Conservation (phyloP, 495 filamentous ascomycete species). For the Acidiella bohemica region DNA sequence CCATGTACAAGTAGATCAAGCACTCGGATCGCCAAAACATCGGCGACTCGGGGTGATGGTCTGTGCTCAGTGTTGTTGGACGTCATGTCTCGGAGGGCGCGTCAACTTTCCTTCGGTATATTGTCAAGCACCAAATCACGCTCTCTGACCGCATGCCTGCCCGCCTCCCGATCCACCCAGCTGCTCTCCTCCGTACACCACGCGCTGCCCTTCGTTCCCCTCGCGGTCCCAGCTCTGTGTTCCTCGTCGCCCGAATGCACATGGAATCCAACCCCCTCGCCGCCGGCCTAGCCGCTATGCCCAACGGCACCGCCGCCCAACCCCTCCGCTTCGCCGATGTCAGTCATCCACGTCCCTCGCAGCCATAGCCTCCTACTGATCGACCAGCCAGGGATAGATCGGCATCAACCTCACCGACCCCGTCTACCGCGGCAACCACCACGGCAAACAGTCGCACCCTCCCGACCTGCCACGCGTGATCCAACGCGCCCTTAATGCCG, state of each 20-base stretch:
- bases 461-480: constrained; percentile 67
- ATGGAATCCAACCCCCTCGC: constrained; percentile 2
- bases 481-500: constrained; percentile 56
- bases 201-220: neutral
- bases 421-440: constrained; percentile 71
- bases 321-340: constrained; percentile 49
- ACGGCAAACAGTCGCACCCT: constrained; percentile 67
- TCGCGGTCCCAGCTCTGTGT: neutral
- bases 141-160: too few species aligned
- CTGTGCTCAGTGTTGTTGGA: too few species aligned
- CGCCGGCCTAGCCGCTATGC: constrained; percentile 8
- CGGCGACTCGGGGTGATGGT: too few species aligned
- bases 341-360: constrained; percentile 25
- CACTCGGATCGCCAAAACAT: too few species aligned
- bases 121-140: too few species aligned
- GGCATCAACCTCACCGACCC: constrained; percentile 91
- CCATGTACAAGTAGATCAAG: too few species aligned
- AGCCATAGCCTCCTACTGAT: neutral
- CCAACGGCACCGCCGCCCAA: constrained; percentile 5
- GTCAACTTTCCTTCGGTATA: too few species aligned
- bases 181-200: neutral
- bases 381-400: constrained; percentile 36
- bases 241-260: neutral
- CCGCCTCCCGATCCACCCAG: too few species aligned
- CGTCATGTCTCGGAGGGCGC: too few species aligned